Conservation (phyloP, 2,329 filamentous ascomycete genomes). For the Macrophomina pseudophaseolina region DNA sequence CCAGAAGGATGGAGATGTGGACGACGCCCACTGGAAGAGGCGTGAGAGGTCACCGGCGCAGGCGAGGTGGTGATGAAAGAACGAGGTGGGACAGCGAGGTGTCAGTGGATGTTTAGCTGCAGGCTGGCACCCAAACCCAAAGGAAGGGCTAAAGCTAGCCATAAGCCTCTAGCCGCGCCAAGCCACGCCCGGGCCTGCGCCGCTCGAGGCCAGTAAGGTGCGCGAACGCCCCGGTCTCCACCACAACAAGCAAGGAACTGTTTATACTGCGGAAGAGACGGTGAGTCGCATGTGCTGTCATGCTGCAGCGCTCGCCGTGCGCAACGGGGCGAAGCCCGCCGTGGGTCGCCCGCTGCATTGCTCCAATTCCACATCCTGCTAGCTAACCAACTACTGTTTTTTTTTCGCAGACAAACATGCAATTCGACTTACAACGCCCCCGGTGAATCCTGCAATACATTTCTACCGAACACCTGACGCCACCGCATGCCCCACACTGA, state of each 20-base stretch:
- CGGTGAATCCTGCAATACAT: slow-evolving; percentile 9
- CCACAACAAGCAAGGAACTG: slow-evolving; percentile 3
- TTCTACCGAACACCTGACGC: slow-evolving; percentile 21
- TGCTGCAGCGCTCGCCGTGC: neutral
- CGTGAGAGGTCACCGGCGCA: neutral
- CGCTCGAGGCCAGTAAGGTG: slow-evolving; percentile 13
- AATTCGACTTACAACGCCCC: neutral
- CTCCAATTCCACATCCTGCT: neutral
- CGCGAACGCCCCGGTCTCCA: slow-evolving; percentile 20
- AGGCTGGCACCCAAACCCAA: slow-evolving; percentile 20
- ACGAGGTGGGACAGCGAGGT: slow-evolving; percentile 25
- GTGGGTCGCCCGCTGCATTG: neutral
- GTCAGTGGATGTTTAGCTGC: slow-evolving; percentile 24
- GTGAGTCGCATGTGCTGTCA: slow-evolving; percentile 20
- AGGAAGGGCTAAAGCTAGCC: neutral
- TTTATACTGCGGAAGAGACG: slow-evolving; percentile 16
- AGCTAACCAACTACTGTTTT: neutral
- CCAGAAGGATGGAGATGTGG: slow-evolving; percentile 7
- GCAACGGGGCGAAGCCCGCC: neutral
- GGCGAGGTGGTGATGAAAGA: slow-evolving; percentile 27
- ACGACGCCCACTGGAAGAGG: slow-evolving; percentile 13
- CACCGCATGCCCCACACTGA: slow-evolving; percentile 21
- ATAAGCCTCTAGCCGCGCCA: slow-evolving; percentile 13
- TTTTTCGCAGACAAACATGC: slow-evolving; percentile 13
- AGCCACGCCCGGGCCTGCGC: slow-evolving; percentile 12